Base-by-base conservation (phyloP, 2,329 filamentous ascomycete species). In the Endothia cerciana region DNA sequence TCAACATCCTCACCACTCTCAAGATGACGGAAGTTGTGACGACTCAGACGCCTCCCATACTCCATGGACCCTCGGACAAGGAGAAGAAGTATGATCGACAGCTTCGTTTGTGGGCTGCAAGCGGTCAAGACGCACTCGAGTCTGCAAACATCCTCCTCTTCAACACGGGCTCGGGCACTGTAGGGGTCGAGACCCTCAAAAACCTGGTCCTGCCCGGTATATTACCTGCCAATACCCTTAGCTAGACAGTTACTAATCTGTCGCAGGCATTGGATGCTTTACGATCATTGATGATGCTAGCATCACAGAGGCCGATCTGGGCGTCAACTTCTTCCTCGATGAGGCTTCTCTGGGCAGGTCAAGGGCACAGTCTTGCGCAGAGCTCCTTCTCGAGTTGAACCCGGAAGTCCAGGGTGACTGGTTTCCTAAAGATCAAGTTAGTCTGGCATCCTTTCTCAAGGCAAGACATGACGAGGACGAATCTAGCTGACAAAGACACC, bases 321-420 rank as follows among this genome's bases (percentile, higher is more conserved):
- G 96, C 4, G 90, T 97, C 69, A 99, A 99, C 79, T 99, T 99
- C 83, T 99, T 99, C 74, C 83, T 99, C 0, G 92, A 97, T 68
- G 88, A 95, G 72, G 81, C 84, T 59, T 90, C 88, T 70, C 76
- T 97, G 45, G 94, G 93, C 62, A 89, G 89, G 73, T 88, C 88
- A 33, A 88, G 95, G 71, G 92, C 94, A 1, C 86, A 93, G 75
- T 89, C 91, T 74, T 91, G 91, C 63, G 89, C 90, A 65, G 88
- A 89, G 68, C 83, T 94, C 63, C 82, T 99, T 53, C 83, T 88
- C 68, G 96, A 99, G 77, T 83, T 99, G 68, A 99, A 99, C 74
- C 93, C 94, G 2, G 95, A 98, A 73, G 95, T 97, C 1, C 79
- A 91, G 66, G 94, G 94, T 7, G 83, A 89, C 73, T 94, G 87